phyloP scores from a whole-genome alignment of 768 basidiomycete genomes.

The Lentinula edodes region DNA sequence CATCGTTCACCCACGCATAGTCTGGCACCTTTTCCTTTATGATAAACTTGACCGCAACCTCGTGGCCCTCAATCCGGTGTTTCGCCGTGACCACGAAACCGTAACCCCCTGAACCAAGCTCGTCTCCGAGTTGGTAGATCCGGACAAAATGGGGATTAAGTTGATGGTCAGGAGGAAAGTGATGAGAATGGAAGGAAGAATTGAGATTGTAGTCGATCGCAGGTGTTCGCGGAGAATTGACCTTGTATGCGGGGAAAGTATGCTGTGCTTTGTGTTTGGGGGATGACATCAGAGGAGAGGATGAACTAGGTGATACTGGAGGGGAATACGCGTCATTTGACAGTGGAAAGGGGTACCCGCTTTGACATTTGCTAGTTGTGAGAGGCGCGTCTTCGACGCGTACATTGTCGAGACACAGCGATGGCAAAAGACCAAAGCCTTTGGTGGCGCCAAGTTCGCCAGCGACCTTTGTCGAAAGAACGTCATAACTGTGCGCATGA shows the following conservation, averaged over 20 bases:
- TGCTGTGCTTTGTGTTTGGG: slow-evolving; percentile 1
- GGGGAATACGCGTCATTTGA: slow-evolving; percentile 4
- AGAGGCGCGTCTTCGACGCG: neutral
- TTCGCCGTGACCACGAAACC: slow-evolving; percentile 91
- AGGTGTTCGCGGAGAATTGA: neutral
- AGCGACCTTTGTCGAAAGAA: neutral
- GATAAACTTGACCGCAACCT: slow-evolving; percentile 95
- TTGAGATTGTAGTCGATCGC: slow-evolving; percentile 10
- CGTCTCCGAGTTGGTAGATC: slow-evolving; percentile 60
- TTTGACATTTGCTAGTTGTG: neutral
- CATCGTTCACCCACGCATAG: slow-evolving; percentile 59
- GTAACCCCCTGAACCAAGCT: slow-evolving; percentile 88
- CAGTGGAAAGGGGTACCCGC: neutral
- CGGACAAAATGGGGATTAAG: slow-evolving; percentile 57
- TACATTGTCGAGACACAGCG: neutral
- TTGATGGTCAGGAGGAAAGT: slow-evolving; percentile 56
- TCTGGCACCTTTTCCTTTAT: slow-evolving; percentile 68
- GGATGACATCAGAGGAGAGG: slow-evolving; percentile 1
- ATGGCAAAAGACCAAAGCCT: neutral
- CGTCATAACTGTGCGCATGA: neutral
- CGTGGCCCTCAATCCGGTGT: slow-evolving; percentile 49
- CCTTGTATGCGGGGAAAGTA: slow-evolving; percentile 1
- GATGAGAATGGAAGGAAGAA: slow-evolving; percentile 33
- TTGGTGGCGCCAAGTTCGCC: neutral
- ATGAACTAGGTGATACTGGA: neutral